Conservation (phyloP, 108 stramenopile species). For the Parietichytrium sp. region DNA sequence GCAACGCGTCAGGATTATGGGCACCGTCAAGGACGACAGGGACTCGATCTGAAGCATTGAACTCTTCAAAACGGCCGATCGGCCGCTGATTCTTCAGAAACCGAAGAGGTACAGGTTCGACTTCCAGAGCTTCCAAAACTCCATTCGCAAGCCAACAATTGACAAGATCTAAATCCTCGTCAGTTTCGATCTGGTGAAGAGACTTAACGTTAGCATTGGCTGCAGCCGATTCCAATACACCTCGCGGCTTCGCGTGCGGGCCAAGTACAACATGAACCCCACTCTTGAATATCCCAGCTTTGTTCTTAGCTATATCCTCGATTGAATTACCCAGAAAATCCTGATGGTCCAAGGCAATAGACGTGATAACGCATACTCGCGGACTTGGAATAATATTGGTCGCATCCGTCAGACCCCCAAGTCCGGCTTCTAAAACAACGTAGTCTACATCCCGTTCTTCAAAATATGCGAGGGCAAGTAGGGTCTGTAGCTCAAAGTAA, state of each 20-base stretch:
- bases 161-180: background rate
- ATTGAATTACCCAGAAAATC: conserved; percentile 85
- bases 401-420: conserved; percentile 90
- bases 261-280: conserved; percentile 82
- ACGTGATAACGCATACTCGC: conserved; percentile 77
- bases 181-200: background rate
- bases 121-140: background rate
- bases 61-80: conserved; percentile 17
- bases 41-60: background rate
- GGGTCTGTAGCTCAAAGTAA: conserved; percentile 94
- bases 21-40: conserved; percentile 16
- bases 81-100: background rate
- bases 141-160: background rate
- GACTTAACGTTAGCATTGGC: background rate
- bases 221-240: background rate
- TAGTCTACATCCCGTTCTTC: conserved; percentile 59
- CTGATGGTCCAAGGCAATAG: conserved; percentile 92
- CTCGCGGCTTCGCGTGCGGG: conserved; percentile 39
- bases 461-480: conserved; percentile 79
- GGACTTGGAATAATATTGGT: conserved; percentile 79
- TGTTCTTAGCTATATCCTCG: conserved; percentile 84
- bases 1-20: conserved; percentile 10
- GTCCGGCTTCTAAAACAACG: conserved; percentile 88
- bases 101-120: background rate
- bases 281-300: conserved; percentile 90